Base-by-base conservation (phyloP, 495 filamentous ascomycete species). In the Xylaria acuta region DNA sequence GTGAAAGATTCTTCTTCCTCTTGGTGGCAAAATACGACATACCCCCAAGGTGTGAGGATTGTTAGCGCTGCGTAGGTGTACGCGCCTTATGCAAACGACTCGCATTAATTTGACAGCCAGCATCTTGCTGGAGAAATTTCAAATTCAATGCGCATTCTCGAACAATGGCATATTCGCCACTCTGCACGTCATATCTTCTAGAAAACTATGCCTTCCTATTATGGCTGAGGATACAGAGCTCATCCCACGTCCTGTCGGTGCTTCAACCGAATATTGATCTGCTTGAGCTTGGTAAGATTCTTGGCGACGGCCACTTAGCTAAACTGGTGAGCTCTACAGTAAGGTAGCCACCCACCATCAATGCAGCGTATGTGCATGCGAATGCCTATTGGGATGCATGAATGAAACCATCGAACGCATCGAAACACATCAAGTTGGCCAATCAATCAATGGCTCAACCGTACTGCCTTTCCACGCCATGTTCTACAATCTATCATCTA, bases 151-250 rank as follows among this genome's bases (percentile, higher is more conserved):
- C n/a, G 22, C 14, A 27, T 32, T 43, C 65, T 14, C 25, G 34
- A 67, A 56, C 56, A 67, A 56, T 49, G 30, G 49, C 36, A 67
- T 54, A 20, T 56, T 67, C 22, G 64, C 49, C 27, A 38, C n/a
- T 40, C 49, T 67, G 65, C 65, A 67, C 65, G 65, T 43, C 65
- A 67, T 67, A 40, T 67, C 36, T 67, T 49, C 27, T 25, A 30
- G 47, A 32, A 30, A 30, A 54, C 22, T 3, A 67, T 54, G 65
- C 65, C 65, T 67, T 67, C 47, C 65, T 67, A 67, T 67, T 56
- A 22, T n/a, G 65, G 65, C 49, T 32, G 47, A 27, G 34, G 34
- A 67, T 47, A 43, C 18, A 56, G n/a, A 54, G 30, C 45, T 51
- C 45, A 66, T 66, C 64, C 64, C 64, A 38, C 64, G 64, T 30